Percentiles rank a stretch among this genome's conserved stretches.
Evolutionary conservation across 225 moss, liverwort and hornwort species (phyloP).

Genomic region (Climacium dendroides): DNA sequence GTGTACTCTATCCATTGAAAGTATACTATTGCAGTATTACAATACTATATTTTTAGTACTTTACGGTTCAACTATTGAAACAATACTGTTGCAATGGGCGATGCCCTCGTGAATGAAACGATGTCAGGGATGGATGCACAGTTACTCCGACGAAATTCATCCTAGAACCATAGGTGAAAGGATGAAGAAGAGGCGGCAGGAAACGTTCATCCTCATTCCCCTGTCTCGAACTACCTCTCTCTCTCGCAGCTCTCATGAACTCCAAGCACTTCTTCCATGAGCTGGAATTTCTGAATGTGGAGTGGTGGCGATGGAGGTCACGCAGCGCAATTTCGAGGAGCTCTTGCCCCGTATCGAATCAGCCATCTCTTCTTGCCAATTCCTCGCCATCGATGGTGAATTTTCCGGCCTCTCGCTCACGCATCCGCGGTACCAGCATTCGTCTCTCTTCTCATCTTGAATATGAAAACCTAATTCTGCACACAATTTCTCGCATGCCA

Average conservation of each 20-base stretch:
- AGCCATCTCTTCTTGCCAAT: conserved; percentile 13
- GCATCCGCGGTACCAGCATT: conserved; percentile 20
- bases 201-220: too few relatives aligned
- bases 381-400: conserved; percentile 36
- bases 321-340: conserved; percentile 17
- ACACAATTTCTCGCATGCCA: background rate
- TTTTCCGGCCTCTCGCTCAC: conserved; percentile 41
- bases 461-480: background rate
- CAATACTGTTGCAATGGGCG: too few relatives aligned
- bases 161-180: background rate
- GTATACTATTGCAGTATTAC: too few relatives aligned
- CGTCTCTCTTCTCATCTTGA: background rate
- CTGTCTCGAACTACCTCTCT: background rate
- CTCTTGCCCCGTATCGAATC: conserved; percentile 26
- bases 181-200: background rate
- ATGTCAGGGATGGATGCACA: too few relatives aligned
- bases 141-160: background rate
- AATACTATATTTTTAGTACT: too few relatives aligned
- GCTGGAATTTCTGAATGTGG: background rate
- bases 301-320: conserved; percentile 30
- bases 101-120: too few relatives aligned
- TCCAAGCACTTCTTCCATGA: background rate
- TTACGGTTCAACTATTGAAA: too few relatives aligned
- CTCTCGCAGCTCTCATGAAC: background rate
- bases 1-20: too few relatives aligned